Evolutionary conservation across 257 asterid genomes (phyloP).

Genomic region (Cinchona pubescens): DNA sequence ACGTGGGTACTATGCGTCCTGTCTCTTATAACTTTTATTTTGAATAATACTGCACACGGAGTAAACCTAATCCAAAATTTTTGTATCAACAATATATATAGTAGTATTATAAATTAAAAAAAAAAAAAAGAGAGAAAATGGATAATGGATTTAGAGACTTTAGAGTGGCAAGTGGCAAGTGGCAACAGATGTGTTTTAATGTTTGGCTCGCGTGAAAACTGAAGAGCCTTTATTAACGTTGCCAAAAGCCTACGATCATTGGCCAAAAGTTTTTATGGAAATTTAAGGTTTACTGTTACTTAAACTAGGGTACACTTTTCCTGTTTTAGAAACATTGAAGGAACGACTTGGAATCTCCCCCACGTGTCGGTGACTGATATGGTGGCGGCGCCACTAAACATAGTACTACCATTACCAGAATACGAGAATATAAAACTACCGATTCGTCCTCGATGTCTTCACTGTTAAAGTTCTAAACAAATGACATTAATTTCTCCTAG

Average conservation of each 20-base stretch:
- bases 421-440: not conserved
- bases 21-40: no score
- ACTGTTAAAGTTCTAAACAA: not conserved
- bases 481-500: not conserved
- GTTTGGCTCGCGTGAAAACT: constrained; percentile 25
- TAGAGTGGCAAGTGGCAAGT: no score
- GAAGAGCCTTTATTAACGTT: constrained; percentile 6
- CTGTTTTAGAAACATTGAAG: constrained; percentile 31
- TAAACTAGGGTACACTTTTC: constrained; percentile 20
- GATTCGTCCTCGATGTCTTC: constrained; percentile 15
- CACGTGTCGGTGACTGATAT: constrained; percentile 46
- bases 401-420: not conserved
- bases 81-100: no score
- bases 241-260: constrained; percentile 21
- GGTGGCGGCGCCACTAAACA: constrained; percentile 32
- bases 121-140: not conserved
- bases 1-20: no score
- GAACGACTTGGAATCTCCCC: constrained; percentile 34
- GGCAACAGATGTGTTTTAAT: not conserved
- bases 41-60: no score
- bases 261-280: constrained; percentile 14
- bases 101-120: not conserved
- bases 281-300: constrained; percentile 34
- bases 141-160: not conserved
- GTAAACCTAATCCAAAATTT: no score